Evolutionary conservation across 2,329 filamentous ascomycete species (phyloP), one percentile per base, ranked within the genome.

Genomic region (Diaporthe sp.): DNA sequence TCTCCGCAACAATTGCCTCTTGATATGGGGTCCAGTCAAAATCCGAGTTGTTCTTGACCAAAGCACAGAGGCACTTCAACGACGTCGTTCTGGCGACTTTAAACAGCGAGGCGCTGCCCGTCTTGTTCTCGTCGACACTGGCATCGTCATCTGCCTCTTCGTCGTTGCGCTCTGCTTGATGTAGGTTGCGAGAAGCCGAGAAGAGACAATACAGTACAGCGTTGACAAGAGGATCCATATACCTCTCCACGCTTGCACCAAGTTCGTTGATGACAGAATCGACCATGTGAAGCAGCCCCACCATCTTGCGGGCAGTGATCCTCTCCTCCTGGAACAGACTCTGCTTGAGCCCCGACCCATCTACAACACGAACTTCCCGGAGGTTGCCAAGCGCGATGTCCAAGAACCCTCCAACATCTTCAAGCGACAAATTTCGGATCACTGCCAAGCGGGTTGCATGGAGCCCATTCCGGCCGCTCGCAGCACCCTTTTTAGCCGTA

Each of bases 271-370:
- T 92, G 82, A 98, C 91, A 15, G 96, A 92, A 76, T 95, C 93
- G 68, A 97, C 89, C 95, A 98, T 97, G 82, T 97, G 98, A 71
- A 98, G 86, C 82, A 98, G 92, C 87, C 97, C 97, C 75, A 97
- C 90, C 83, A 98, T 96, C 83, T 96, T 97, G 80, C 96, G 91
- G 15, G 90, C 85, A 22, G 91, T 89, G 37, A 96, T 85, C 17
- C 93, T 77, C 60, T 94, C 90, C 39, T 88, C 85, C 1, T 87
- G 83, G 67, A 95, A 90, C 1, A 88, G 82, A 73, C 89, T 86
- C 68, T 90, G 87, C 3, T 89, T 85, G 9, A 91, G 80, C 7
- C 85, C 80, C 1, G 85, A 82, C 15, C 88, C 84, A 71, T 90
- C 86, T 25, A 94, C 80, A 13, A 96, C 84, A 3, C 87, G 87